phyloP scores from a whole-genome alignment of 2,329 filamentous ascomycete genomes.

The Dryadomyces quercus-mongolicae region DNA sequence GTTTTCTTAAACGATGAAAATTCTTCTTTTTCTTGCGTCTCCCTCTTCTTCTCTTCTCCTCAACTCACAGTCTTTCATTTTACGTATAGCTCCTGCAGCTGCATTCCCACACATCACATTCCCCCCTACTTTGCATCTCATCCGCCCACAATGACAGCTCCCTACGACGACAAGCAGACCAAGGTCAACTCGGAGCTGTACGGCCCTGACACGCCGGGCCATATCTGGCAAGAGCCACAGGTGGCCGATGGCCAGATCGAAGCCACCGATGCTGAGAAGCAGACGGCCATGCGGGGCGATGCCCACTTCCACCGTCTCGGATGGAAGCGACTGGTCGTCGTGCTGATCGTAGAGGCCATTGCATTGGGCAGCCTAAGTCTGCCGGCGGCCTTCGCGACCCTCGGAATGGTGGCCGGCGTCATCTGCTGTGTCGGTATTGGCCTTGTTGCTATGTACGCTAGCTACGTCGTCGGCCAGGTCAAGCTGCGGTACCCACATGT shows the following conservation, averaged over 20 bases:
- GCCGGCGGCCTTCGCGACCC: conserved; percentile 36
- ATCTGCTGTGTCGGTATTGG: conserved; percentile 16
- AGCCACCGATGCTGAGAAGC: conserved; percentile 5
- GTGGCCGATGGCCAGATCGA: background rate
- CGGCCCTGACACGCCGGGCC: background rate
- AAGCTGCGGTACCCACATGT: conserved; percentile 43
- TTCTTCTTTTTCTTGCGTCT: too few species aligned
- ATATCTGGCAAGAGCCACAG: background rate
- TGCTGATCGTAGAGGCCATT: conserved; percentile 45
- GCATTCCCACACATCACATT: too few species aligned
- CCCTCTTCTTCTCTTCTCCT: too few species aligned
- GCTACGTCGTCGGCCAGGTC: conserved; percentile 28
- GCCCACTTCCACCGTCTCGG: conserved; percentile 40
- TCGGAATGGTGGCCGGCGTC: conserved; percentile 34
- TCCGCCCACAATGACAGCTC: background rate
- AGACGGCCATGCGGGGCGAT: conserved; percentile 20
- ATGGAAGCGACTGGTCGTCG: conserved; percentile 43
- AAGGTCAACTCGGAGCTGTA: background rate
- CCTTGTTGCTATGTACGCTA: conserved; percentile 27
- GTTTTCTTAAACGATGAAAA: background rate
- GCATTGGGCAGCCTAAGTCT: conserved; percentile 40
- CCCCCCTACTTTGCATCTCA: too few species aligned
- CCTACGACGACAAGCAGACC: background rate
- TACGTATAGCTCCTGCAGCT: too few species aligned
- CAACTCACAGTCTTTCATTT: too few species aligned